Evolutionary conservation across 306 rosid genomes (phyloP).

Genomic region (Vicia villosa): DNA sequence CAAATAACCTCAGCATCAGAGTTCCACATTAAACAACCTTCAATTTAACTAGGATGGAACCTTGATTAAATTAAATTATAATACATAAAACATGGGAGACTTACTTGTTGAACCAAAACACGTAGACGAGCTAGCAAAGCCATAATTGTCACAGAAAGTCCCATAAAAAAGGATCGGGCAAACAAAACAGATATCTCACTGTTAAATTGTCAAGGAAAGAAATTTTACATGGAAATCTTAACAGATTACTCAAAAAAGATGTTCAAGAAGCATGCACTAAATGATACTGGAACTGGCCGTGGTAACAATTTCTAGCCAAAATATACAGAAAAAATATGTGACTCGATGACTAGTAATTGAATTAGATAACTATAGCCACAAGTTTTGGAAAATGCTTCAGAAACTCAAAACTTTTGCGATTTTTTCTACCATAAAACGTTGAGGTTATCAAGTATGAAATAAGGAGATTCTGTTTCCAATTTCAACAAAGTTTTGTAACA

Average conservation of each 20-base stretch:
- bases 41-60: background rate
- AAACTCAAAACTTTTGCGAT: background rate
- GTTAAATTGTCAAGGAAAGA: slow-evolving; percentile 58
- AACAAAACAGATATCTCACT: slow-evolving; percentile 79
- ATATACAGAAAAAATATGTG: slow-evolving; percentile 1
- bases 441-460: background rate
- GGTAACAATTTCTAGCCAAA: background rate
- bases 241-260: slow-evolving; percentile 1
- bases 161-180: slow-evolving; percentile 76
- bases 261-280: slow-evolving; percentile 11
- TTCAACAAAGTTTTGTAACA: too few species aligned
- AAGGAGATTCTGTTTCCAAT: background rate
- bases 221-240: slow-evolving; percentile 1
- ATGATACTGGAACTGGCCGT: background rate
- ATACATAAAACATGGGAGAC: slow-evolving; percentile 36
- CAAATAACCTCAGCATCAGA: background rate
- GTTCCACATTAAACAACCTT: background rate
- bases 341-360: slow-evolving; percentile 5
- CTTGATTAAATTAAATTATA: background rate
- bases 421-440: background rate
- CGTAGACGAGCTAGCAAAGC: slow-evolving; percentile 81
- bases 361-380: background rate
- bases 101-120: slow-evolving; percentile 83
- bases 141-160: slow-evolving; percentile 67
- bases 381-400: slow-evolving; percentile 14